These are phyloP conservation scores for Emmonsia crescens DNA, from an alignment of 2,329 filamentous ascomycete species.

Conservation along the genomic window DNA sequence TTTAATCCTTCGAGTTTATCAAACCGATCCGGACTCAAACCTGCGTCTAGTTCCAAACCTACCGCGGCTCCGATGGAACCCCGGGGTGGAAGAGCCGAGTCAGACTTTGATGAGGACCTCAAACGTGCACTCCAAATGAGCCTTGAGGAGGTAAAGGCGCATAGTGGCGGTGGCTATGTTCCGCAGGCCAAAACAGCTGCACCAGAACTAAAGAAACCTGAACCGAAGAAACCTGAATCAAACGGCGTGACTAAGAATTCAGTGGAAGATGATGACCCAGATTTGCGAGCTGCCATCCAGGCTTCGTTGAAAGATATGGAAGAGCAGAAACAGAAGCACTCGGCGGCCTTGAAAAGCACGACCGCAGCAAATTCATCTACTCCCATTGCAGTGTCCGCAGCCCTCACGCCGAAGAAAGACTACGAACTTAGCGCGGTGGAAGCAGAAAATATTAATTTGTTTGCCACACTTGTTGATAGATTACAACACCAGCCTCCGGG, in stretches of 20 bases:
- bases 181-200: constrained; percentile 45
- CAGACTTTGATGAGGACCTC: constrained; percentile 87
- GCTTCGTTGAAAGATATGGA: constrained; percentile 95
- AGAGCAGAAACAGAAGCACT: constrained; percentile 87
- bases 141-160: constrained; percentile 76
- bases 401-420: constrained; percentile 68
- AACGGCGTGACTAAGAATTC: constrained; percentile 35
- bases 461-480: constrained; percentile 85
- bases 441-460: constrained; percentile 94
- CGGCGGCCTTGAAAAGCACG: constrained; percentile 72
- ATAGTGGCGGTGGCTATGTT: constrained; percentile 59
- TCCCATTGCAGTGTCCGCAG: constrained; percentile 36
- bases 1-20: constrained; percentile 33
- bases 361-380: constrained; percentile 45
- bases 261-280: constrained; percentile 74
- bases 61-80: constrained; percentile 73
- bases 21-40: constrained; percentile 32
- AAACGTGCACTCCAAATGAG: constrained; percentile 95
- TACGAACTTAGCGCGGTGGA: constrained; percentile 91
- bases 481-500: constrained; percentile 90
- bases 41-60: constrained; percentile 50
- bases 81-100: constrained; percentile 74
- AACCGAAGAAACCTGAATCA: constrained; percentile 30
- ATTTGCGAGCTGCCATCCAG: constrained; percentile 88
- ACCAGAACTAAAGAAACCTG: constrained; percentile 13